Evolutionary conservation across 257 asterid species (phyloP), one percentile per base, ranked within the genome.

Genomic region (Nicotiana tabacum): DNA sequence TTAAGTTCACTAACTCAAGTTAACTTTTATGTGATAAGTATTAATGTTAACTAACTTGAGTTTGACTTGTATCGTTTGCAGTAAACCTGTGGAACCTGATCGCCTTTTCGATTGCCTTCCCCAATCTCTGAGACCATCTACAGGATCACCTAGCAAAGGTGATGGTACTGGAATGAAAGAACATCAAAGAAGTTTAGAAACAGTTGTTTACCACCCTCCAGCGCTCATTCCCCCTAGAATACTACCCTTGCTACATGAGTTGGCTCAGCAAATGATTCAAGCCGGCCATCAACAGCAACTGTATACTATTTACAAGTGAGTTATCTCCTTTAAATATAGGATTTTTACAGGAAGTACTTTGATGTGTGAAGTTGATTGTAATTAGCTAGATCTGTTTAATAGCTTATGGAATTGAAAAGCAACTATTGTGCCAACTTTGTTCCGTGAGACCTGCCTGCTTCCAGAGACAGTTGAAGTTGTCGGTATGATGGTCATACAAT

Each of bases 1-100:
- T 77, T 27, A 2, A 8, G 32, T 58, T 76, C 29, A 53, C 74
- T 33, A 13, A 68, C n/a, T 27, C 69, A 27, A 83, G 15, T 0
- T 62, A 13, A 58, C 58, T 62, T 5, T 0, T 69, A 39, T 32
- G 16, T 66, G 74, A 66, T 66, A 67, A 17, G 51, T 33, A 33
- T 17, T 17, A 16, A 33, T 16, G 8, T 33, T 17, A 17, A 67
- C 51, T 33, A 33, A 67, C 53, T 67, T 17, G 77, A 15, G 43
- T 77, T 84, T 85, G 61, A 66, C 62, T 30, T 85, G 64, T 83
- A 82, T 85, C 51, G 79, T 81, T 90, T 83, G 86, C 95, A 96
- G 99, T 93, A 96, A 96, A 86, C 98, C 98, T 67, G 90, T 94
- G 33, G 99, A 96, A 85, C 97, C 98, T 65, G 99, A 96, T 89